A percentile compares a stretch with the other conserved stretches of the same genome.
Evolutionary conservation across 208 protist species (phyloP).

Genomic region (Wallacemonas sp.): DNA sequence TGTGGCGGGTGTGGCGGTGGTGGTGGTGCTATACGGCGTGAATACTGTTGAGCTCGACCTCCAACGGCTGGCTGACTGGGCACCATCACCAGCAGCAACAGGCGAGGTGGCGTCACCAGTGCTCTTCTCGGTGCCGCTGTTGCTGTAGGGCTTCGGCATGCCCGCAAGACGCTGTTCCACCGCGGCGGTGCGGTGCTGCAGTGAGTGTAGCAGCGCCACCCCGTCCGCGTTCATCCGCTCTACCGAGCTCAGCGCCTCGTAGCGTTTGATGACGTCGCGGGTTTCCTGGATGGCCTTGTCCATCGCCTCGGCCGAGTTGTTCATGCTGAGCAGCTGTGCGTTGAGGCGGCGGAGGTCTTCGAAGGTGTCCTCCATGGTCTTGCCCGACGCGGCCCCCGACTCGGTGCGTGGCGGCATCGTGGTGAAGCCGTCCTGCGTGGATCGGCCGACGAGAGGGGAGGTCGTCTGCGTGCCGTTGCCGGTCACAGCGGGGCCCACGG

Average conservation of each 20-base stretch:
- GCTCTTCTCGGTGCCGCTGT: background rate
- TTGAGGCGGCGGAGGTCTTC: slow-evolving; percentile 65
- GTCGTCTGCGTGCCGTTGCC: slow-evolving; percentile 21
- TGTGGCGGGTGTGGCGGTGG: background rate
- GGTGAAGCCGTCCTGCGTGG: slow-evolving; percentile 19
- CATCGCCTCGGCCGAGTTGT: slow-evolving; percentile 69
- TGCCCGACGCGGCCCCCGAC: slow-evolving; percentile 17
- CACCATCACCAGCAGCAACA: no score
- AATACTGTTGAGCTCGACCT: slow-evolving; percentile 4
- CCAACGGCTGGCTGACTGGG: background rate
- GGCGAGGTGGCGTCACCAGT: background rate
- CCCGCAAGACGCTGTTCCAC: slow-evolving; percentile 59
- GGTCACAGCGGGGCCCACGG: background rate
- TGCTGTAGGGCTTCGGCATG: slow-evolving; percentile 19
- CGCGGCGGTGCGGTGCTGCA: slow-evolving; percentile 53
- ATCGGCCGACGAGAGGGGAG: slow-evolving; percentile 1
- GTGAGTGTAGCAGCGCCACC: slow-evolving; percentile 44
- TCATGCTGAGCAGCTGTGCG: slow-evolving; percentile 57
- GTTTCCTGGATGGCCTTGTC: slow-evolving; percentile 74
- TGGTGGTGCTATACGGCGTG: slow-evolving; percentile 5
- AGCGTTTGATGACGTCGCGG: slow-evolving; percentile 55
- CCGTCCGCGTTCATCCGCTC: slow-evolving; percentile 53
- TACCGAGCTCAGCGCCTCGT: slow-evolving; percentile 41
- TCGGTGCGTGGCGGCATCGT: slow-evolving; percentile 11
- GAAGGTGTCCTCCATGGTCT: slow-evolving; percentile 50